Evolutionary conservation across 257 asterid species (phyloP).

Genomic region (Plectranthus barbatus): DNA sequence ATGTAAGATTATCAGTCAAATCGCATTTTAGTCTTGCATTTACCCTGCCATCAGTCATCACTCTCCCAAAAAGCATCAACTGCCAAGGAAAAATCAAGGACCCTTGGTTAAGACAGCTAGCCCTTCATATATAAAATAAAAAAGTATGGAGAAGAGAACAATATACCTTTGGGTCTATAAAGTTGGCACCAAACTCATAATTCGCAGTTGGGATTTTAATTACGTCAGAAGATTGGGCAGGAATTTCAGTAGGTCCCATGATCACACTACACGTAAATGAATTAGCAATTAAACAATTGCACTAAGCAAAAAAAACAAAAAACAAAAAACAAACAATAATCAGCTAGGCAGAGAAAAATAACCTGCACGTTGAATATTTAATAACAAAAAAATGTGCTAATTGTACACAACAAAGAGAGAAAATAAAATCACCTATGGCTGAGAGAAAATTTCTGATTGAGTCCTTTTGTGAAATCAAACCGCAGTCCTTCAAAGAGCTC

Average conservation of each 20-base stretch:
- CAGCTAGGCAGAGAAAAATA: background rate
- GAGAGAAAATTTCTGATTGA: slow-evolving; percentile 87
- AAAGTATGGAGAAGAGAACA: background rate
- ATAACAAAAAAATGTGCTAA: background rate
- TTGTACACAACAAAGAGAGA: background rate
- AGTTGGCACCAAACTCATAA: slow-evolving; percentile 96
- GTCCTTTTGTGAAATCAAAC: slow-evolving; percentile 86
- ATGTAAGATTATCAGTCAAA: slow-evolving; percentile 69
- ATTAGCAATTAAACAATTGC: background rate
- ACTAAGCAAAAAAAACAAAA: background rate
- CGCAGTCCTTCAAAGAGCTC: slow-evolving; percentile 97
- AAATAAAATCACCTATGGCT: slow-evolving; percentile 70
- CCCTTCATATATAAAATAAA: background rate
- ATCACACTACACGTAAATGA: slow-evolving; percentile 46
- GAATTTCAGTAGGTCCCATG: slow-evolving; percentile 96
- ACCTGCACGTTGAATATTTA: background rate
- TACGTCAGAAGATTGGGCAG: slow-evolving; percentile 80
- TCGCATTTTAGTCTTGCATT: slow-evolving; percentile 84
- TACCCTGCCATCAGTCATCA: slow-evolving; percentile 79
- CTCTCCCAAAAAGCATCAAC: slow-evolving; percentile 88
- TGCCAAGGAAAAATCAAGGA: slow-evolving; percentile 26
- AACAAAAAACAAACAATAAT: background rate
- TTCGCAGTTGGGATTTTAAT: slow-evolving; percentile 88
- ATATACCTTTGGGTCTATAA: slow-evolving; percentile 64
- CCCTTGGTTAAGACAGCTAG: slow-evolving; percentile 9